Base-by-base conservation (phyloP, 1,284 basidiomycete species). In the Omphalotus olearius region DNA sequence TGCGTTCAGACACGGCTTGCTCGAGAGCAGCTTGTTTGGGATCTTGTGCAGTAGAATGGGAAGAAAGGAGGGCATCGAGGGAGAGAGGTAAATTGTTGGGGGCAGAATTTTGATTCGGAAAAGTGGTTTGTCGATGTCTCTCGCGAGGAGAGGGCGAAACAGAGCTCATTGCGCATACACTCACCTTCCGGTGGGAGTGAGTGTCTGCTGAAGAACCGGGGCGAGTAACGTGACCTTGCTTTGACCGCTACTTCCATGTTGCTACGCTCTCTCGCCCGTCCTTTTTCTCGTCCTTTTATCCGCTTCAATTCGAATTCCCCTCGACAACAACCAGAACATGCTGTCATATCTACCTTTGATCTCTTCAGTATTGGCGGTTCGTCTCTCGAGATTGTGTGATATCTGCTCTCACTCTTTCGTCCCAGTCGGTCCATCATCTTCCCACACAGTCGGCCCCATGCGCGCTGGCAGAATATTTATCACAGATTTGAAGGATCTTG, bases 291-390 rank as follows among this genome's bases (percentile, higher is more conserved):
- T 28, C 43, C 10, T 30, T 28, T 45, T 25, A 10, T 13, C 6
- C 30, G 18, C 23, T 35, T 23, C 13, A 33, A 18, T n/a, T 30
- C 36, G 5, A 18, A 37, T 18, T 33, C 9, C 37, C 46, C 23
- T 26, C 44, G 37, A 4, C 50, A 39, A 14, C 18, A 20, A 33
- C 44, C 36, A 35, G 88, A 93, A 53, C 93, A 97, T 73, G 94
- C 93, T 0, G 94, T 97, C 56, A 95, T 98, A 50, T 91, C 88
- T 0, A 85, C 92, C 0, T 95, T 94, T 60, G 95, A 98, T 69
- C 72, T 98, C 44, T 98, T 98, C 73, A 93, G 89, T 55, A 91
- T 98, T 56, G 95, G 95, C 49, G 50, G 50, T 52, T 18, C 88
- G 87, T 83, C 62, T 60, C 73, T 60, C 10, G 40, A 7, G 18